phyloP scores from a whole-genome alignment of 2,329 filamentous ascomycete species.

The Penicillium digitatum region DNA sequence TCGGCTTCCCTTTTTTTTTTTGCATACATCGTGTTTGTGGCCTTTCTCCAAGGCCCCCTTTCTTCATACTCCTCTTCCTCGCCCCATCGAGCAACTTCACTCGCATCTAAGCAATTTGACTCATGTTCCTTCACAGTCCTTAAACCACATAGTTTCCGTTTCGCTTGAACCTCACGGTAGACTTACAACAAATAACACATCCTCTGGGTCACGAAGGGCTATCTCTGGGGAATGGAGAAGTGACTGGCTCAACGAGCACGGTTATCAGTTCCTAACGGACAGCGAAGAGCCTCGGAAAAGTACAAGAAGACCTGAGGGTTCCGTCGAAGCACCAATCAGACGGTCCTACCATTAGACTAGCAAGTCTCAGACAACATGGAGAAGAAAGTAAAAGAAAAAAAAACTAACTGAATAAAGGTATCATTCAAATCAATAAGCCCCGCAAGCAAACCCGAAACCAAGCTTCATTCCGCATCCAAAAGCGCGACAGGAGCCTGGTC shows the following conservation, averaged over 20 bases:
- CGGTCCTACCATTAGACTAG: no score
- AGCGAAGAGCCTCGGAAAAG: no score
- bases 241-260: no score
- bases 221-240: no score
- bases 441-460: conserved; percentile 38
- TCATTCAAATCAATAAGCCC: conserved; percentile 6
- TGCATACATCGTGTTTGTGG: neutral
- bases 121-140: neutral
- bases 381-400: neutral
- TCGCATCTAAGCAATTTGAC: neutral
- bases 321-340: no score
- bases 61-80: neutral
- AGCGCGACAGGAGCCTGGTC: conserved; percentile 70
- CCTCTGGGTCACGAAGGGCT: no score
- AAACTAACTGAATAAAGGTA: conserved; percentile 18
- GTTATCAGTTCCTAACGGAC: no score
- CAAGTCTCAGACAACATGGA: neutral
- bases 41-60: neutral
- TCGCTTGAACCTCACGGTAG: no score
- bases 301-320: no score
- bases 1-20: neutral
- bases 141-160: no score
- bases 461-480: conserved; percentile 67
- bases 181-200: no score
- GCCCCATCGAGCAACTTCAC: neutral